phyloP scores from a whole-genome alignment of 768 basidiomycete species.

The Leccinellum albellum region DNA sequence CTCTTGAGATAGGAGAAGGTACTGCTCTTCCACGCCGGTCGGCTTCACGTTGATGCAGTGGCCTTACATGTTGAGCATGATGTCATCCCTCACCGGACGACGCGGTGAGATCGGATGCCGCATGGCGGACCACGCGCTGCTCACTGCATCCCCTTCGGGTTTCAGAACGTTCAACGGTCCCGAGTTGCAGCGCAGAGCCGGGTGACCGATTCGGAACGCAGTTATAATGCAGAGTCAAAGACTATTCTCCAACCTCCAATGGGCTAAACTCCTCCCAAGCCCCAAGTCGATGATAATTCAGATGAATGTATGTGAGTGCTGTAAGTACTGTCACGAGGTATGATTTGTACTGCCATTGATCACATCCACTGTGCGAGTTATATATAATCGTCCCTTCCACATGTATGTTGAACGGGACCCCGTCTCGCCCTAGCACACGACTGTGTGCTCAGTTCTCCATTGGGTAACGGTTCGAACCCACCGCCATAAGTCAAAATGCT shows the following conservation, averaged over 20 bases:
- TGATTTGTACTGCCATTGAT: background rate
- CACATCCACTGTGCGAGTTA: background rate
- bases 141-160: background rate
- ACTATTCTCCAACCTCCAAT: background rate
- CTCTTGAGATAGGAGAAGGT: background rate
- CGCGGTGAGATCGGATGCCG: conserved; percentile 2
- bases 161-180: background rate
- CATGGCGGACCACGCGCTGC: background rate
- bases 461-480: background rate
- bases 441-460: background rate
- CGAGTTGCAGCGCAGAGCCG: background rate
- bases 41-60: background rate
- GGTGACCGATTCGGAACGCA: background rate
- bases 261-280: background rate
- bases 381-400: background rate
- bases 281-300: background rate
- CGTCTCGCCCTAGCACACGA: background rate
- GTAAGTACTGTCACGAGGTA: background rate
- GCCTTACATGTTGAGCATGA: conserved; percentile 9
- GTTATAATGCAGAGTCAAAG: no score
- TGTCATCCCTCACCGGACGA: conserved; percentile 11
- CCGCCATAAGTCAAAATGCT: background rate
- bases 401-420: background rate
- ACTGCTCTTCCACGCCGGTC: background rate
- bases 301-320: background rate